A percentile compares a stretch with the other conserved stretches of the same genome.
These are phyloP conservation scores for Jaltomata sinuosa DNA, from an alignment of 257 asterid species.

Conservation along the genomic window DNA sequence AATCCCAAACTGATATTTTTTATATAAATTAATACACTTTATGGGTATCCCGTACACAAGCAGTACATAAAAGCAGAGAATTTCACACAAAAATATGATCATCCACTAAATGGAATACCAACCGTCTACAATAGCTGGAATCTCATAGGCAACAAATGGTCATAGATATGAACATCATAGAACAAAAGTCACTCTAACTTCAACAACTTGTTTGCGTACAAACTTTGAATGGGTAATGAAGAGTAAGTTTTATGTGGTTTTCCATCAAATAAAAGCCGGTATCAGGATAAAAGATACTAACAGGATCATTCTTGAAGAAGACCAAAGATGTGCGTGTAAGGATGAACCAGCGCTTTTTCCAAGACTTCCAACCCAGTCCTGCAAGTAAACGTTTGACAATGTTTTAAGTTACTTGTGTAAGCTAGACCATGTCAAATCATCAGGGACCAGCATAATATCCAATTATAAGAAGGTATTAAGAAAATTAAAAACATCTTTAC, in stretches of 20 bases:
- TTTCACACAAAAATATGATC: neutral
- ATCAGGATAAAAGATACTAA: conserved; percentile 28
- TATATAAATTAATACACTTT: neutral
- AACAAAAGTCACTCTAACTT: neutral
- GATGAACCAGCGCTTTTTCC: conserved; percentile 97
- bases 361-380: conserved; percentile 96
- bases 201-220: neutral
- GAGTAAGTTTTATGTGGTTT: neutral
- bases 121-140: neutral
- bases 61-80: neutral
- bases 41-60: neutral
- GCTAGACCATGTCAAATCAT: neutral
- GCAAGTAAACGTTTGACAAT: conserved; percentile 8
- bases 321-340: conserved; percentile 96
- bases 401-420: neutral
- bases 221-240: neutral
- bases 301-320: conserved; percentile 92
- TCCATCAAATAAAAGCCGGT: neutral
- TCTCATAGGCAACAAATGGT: neutral
- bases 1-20: neutral
- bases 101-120: neutral
- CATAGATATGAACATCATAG: neutral
- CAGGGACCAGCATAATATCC: neutral
- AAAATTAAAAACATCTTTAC: conserved; percentile 5
- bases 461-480: neutral